Evolutionary conservation across 768 basidiomycete genomes (phyloP).

Genomic region (Podaxis sp.): DNA sequence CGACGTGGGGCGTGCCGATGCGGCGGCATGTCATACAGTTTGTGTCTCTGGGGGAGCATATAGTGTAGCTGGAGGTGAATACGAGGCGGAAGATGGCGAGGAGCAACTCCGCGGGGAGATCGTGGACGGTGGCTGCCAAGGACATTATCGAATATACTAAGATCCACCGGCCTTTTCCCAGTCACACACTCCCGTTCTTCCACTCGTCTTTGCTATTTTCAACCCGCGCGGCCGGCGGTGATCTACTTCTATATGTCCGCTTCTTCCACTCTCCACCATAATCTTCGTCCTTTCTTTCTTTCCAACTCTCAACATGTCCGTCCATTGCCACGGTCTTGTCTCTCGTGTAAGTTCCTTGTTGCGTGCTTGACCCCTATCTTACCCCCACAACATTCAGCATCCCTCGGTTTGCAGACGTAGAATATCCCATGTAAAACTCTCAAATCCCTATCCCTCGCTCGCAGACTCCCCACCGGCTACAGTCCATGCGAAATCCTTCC

Average conservation of each 20-base stretch:
- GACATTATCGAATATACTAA: not conserved
- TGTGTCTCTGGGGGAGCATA: not conserved
- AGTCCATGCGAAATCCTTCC: not conserved
- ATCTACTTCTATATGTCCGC: not conserved
- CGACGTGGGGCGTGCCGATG: constrained; percentile 8
- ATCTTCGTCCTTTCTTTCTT: not conserved
- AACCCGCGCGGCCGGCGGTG: not conserved
- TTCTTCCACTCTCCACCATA: not conserved
- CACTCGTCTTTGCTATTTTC: not conserved
- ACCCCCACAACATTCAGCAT: not conserved
- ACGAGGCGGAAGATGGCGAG: constrained; percentile 16
- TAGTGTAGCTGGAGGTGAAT: not conserved
- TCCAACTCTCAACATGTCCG: not conserved
- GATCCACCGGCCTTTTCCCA: not conserved
- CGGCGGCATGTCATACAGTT: constrained; percentile 7
- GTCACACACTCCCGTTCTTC: not conserved
- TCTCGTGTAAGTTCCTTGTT: not conserved
- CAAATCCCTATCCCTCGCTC: not conserved
- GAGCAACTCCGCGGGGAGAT: constrained; percentile 16
- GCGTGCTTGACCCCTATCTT: not conserved
- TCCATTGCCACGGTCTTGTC: not conserved
- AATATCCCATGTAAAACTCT: not conserved
- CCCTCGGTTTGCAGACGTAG: not conserved
- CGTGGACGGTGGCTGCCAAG: not conserved
- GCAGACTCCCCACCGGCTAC: not conserved